Conservation (phyloP, 1,139 yeast genomes). For the Yamadazyma pseudoaaseri region DNA sequence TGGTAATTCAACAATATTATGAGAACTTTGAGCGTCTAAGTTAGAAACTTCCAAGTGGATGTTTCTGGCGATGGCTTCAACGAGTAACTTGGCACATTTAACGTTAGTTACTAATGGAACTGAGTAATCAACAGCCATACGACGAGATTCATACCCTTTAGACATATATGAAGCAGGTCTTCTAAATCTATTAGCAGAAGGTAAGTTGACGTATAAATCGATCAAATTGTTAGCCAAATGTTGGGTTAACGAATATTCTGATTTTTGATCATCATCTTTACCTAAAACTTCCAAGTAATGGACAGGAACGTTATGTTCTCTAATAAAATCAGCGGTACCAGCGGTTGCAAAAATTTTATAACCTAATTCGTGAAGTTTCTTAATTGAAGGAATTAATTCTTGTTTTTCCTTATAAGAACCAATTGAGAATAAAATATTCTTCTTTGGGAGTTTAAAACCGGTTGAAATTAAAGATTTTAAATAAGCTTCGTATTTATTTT, state of each 20-base stretch:
- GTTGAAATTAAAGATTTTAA: slow-evolving; percentile 91
- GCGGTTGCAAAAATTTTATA: slow-evolving; percentile 95
- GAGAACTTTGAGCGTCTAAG: slow-evolving; percentile 90
- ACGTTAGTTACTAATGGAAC: slow-evolving; percentile 97
- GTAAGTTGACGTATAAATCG: slow-evolving; percentile 93
- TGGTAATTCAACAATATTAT: slow-evolving; percentile 77
- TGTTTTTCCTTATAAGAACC: slow-evolving; percentile 98
- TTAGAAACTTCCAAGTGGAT: slow-evolving; percentile 66
- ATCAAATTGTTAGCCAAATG: slow-evolving; percentile 96
- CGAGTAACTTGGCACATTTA: slow-evolving; percentile 91
- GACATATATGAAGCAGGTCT: slow-evolving; percentile 98
- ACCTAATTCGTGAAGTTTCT: slow-evolving; percentile 78
- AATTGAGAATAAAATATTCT: slow-evolving; percentile 87
- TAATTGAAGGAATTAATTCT: slow-evolving; percentile 87
- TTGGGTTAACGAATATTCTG: slow-evolving; percentile 93
- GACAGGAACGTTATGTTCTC: slow-evolving; percentile 92
- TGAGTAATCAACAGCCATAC: slow-evolving; percentile 99
- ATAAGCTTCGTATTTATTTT: slow-evolving; percentile 95
- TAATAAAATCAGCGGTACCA: slow-evolving; percentile 97
- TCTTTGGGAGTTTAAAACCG: slow-evolving; percentile 93
- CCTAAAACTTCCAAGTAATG: slow-evolving; percentile 89
- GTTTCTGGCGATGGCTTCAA: slow-evolving; percentile 85
- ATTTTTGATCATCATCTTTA: slow-evolving; percentile 74
- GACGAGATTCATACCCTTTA: slow-evolving; percentile 96
- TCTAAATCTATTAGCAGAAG: slow-evolving; percentile 95